Evolutionary conservation across 148 eudicot genomes (phyloP).

Genomic region (Tetragonia tetragonoides): DNA sequence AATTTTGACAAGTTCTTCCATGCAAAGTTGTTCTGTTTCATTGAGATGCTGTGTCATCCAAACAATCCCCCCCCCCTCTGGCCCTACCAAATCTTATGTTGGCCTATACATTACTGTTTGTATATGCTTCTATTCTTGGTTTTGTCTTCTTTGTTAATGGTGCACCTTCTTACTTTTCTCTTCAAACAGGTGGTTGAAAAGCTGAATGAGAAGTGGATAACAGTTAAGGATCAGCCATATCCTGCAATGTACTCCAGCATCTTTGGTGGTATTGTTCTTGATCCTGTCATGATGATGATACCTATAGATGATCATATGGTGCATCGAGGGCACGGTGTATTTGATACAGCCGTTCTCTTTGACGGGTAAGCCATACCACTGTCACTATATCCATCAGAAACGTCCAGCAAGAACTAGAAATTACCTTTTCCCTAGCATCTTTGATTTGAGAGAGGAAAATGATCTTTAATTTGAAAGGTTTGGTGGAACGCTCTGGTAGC

Average conservation of each 20-base stretch:
- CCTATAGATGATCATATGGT: conserved; percentile 92
- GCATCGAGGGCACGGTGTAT: conserved; percentile 81
- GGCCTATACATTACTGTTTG: neutral
- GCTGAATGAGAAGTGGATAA: conserved; percentile 57
- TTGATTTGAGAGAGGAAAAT: neutral
- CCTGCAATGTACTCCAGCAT: conserved; percentile 83
- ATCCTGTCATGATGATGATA: conserved; percentile 76
- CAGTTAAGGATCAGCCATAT: conserved; percentile 46
- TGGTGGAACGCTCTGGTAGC: neutral
- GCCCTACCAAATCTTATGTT: neutral
- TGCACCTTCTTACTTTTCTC: neutral
- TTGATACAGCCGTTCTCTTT: conserved; percentile 65
- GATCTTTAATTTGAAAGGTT: neutral
- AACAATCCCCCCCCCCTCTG: neutral
- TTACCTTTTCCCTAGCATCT: neutral
- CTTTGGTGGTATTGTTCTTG: conserved; percentile 65
- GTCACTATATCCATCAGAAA: neutral
- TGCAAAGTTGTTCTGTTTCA: too few relatives aligned
- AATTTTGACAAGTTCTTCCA: too few relatives aligned
- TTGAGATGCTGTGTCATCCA: too few relatives aligned
- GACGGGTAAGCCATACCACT: conserved; percentile 45
- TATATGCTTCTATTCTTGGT: neutral
- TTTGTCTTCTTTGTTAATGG: too few relatives aligned
- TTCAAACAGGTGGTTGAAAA: conserved; percentile 51
- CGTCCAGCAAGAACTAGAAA: neutral